These are phyloP conservation scores for Ustilago shanxiensis DNA, from an alignment of 1,284 basidiomycete genomes.

Conservation along the genomic window DNA sequence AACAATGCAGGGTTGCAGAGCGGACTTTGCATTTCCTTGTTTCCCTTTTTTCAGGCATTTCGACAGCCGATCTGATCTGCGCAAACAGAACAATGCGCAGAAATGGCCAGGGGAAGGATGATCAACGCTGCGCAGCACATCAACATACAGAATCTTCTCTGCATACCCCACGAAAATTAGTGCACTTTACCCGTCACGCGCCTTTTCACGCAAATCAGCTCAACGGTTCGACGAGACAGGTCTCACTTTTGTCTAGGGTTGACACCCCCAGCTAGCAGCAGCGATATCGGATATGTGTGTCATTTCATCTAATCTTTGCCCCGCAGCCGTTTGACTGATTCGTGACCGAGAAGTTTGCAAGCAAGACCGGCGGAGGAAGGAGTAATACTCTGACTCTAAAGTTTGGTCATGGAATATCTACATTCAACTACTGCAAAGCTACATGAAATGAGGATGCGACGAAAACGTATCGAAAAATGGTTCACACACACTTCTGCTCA, in stretches of 20 bases:
- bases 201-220: background rate
- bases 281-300: background rate
- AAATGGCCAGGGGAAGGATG: background rate
- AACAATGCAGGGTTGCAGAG: slow-evolving; percentile 5
- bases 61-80: background rate
- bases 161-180: background rate
- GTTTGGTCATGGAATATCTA: too few relatives aligned
- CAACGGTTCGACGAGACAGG: slow-evolving; percentile 6
- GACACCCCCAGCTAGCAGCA: background rate
- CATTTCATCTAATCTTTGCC: background rate
- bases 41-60: background rate
- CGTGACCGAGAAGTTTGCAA: too few relatives aligned
- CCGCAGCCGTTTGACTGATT: background rate
- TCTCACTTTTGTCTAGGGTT: background rate
- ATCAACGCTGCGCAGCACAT: too few relatives aligned
- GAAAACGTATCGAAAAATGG: too few relatives aligned
- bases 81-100: background rate
- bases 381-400: too few relatives aligned
- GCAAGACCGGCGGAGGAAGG: too few relatives aligned
- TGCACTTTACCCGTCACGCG: slow-evolving; percentile 12
- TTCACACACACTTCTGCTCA: slow-evolving; percentile 55
- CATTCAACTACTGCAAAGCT: too few relatives aligned
- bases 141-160: background rate
- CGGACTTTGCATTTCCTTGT: background rate
- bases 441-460: too few relatives aligned